Base-by-base conservation (phyloP, 305 asterid genomes). In the Fraxinus latifolia region DNA sequence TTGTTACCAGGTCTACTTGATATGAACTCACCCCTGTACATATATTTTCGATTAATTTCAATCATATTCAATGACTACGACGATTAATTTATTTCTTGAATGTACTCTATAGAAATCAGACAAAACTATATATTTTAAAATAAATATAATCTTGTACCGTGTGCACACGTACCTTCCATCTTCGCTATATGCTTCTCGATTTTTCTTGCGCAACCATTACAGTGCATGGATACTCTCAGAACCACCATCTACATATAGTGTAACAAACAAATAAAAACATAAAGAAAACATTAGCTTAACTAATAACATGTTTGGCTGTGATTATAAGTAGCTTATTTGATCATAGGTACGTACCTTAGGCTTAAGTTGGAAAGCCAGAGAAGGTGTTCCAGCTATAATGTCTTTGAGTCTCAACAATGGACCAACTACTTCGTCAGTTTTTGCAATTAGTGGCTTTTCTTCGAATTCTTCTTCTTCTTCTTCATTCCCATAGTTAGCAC, bases 171-270 rank as follows among this genome's bases (percentile, higher is more conserved):
- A 92, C 97, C 97, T 85, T 93, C 95, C 82, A 93, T 83, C 84
- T 90, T 93, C 5, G 95, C 87, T 23, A 93, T 87, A 70, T 93
- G 97, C 79, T 91, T 93, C 90, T 85, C 85, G 25, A 93, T 93
- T 82, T 87, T 89, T 76, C 93, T 93, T 29, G 95, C 97, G 71
- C 97, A 93, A 31, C 97, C 97, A 84, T 87, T 81, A 67, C 97
- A 93, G 60, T 93, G 97, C 92, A 93, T 91, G 42, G 91, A 87
- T 3, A 93, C 97, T 84, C 89, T 93, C 19, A 93, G 82, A 86
- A 91, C 93, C 83, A 93, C 97, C 83, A 87, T 88, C 97, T 93
- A 82, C 85, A 77, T 8, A 25, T 9, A 17, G 1, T 83, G 58
- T 15, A 32, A 27, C 0, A 58, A 53, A 8, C 47, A 78, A 58